These are phyloP conservation scores for Clausena lansium DNA, from an alignment of 345 rosid genomes.

Conservation along the genomic window DNA sequence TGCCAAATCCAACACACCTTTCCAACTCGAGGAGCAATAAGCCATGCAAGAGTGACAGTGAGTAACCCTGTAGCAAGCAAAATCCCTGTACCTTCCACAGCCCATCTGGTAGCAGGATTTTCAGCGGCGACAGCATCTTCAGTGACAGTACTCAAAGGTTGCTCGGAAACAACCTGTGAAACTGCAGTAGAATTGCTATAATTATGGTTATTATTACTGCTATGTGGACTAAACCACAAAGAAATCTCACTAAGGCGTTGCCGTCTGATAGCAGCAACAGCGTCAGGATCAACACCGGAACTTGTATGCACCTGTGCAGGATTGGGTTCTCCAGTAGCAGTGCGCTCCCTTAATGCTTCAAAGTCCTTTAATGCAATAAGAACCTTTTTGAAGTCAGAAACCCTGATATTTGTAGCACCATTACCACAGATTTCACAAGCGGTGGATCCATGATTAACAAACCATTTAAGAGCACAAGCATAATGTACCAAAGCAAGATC, in stretches of 20 bases:
- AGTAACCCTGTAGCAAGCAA: slow-evolving; percentile 89
- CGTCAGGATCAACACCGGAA: slow-evolving; percentile 71
- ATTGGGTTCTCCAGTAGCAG: slow-evolving; percentile 63
- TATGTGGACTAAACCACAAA: slow-evolving; percentile 74
- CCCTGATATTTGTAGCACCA: slow-evolving; percentile 58
- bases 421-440: slow-evolving; percentile 87
- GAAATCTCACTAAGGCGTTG: slow-evolving; percentile 84
- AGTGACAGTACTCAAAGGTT: slow-evolving; percentile 43
- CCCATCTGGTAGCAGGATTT: slow-evolving; percentile 87
- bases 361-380: slow-evolving; percentile 70
- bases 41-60: slow-evolving; percentile 92
- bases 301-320: slow-evolving; percentile 38
- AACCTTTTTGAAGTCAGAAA: slow-evolving; percentile 62
- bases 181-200: slow-evolving; percentile 38
- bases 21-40: slow-evolving; percentile 97
- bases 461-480: slow-evolving; percentile 96
- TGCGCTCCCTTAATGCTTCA: slow-evolving; percentile 68
- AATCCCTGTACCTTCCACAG: slow-evolving; percentile 94
- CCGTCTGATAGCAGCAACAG: slow-evolving; percentile 74
- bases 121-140: slow-evolving; percentile 54
- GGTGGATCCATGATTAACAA: slow-evolving; percentile 91
- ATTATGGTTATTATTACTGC: slow-evolving; percentile 33
- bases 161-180: slow-evolving; percentile 68
- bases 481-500: slow-evolving; percentile 92
- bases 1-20: slow-evolving; percentile 46